Base-by-base conservation (phyloP, 2,329 filamentous ascomycete species). In the Penicillium concentricum region DNA sequence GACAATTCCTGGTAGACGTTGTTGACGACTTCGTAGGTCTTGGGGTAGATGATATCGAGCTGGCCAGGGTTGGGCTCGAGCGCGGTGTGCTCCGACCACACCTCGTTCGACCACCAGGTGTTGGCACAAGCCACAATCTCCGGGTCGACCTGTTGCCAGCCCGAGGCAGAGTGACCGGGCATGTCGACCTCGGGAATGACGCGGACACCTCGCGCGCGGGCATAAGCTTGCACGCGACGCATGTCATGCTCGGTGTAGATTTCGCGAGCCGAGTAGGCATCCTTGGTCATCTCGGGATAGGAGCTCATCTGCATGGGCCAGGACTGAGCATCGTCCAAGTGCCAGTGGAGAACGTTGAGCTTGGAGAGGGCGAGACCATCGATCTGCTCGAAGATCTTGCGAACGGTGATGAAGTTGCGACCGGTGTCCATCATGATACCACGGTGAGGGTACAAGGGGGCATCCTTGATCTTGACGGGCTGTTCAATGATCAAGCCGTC, bases 171-270 rank as follows among this genome's bases (percentile, higher is more conserved):
- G 66, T 86, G 84, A 45, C 83, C 81, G 7, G 84, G 84, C 82
- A 85, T 85, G 67, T 86, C 84, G 41, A 85, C 79, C 63, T 86
- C 84, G n/a, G 84, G 81, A 34, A 86, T 76, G 54, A 86, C 75
- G 53, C 84, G 81, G n/a, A 86, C 76, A 54, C 80, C 84, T 18
- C 83, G 83, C 34, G 79, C 78, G 37, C 79, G 74, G 16, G 79
- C 82, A 60, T 83, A 84, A 13, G 68, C 65, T 49, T 84, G 75
- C 48, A 84, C 69, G 3, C 71, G 70, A 18, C 69, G 73, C 44
- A 84, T 68, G 55, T 77, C 73, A 0, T 65, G 61, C 2, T 78
- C 74, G 3, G 76, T 75, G 66, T 79, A 84, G 47, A 73, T 68
- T 61, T 83, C 79, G 5, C 75, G 74, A 10, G 71, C 51, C 0